These are phyloP conservation scores for Aquanectria penicillioides DNA, from an alignment of 2,329 filamentous ascomycete species.

Conservation along the genomic window DNA sequence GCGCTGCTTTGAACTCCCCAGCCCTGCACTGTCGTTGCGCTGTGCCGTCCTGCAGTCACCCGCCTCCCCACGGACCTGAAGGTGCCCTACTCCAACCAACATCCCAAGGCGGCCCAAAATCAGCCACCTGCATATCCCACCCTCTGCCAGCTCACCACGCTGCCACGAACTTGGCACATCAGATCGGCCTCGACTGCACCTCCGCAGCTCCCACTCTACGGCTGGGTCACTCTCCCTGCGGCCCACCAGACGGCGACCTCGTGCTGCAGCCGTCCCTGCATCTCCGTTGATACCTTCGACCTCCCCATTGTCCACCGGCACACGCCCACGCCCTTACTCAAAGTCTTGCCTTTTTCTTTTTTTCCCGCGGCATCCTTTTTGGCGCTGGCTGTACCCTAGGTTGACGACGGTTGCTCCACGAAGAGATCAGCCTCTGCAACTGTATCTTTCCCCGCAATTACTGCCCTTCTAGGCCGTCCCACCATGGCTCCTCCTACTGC, in stretches of 20 bases:
- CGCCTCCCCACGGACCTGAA: conserved; percentile 36
- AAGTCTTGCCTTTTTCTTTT: conserved; percentile 3
- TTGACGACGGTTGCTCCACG: conserved; percentile 34
- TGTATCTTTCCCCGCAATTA: conserved; percentile 38
- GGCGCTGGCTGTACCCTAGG: conserved; percentile 40
- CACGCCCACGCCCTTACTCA: conserved; percentile 27
- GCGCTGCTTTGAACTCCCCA: conserved; percentile 16
- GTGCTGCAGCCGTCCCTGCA: conserved; percentile 39
- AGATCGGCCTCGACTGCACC: conserved; percentile 40
- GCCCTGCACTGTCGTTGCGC: conserved; percentile 26
- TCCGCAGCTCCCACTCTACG: conserved; percentile 31
- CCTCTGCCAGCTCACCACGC: conserved; percentile 45
- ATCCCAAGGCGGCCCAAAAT: conserved; percentile 42
- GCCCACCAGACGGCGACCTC: conserved; percentile 36
- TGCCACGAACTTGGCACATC: conserved; percentile 42
- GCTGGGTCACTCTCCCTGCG: conserved; percentile 27
- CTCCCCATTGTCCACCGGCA: conserved; percentile 17
- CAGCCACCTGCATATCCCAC: conserved; percentile 48
- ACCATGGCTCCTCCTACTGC: conserved; percentile 48
- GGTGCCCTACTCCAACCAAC: conserved; percentile 37
- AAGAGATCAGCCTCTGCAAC: conserved; percentile 40
- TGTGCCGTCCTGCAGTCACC: conserved; percentile 38
- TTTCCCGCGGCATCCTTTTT: conserved; percentile 24
- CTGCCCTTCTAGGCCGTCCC: conserved; percentile 42
- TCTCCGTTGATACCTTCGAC: conserved; percentile 39